Conservation (phyloP, 208 protist genomes). For the Polymyxa betae region DNA sequence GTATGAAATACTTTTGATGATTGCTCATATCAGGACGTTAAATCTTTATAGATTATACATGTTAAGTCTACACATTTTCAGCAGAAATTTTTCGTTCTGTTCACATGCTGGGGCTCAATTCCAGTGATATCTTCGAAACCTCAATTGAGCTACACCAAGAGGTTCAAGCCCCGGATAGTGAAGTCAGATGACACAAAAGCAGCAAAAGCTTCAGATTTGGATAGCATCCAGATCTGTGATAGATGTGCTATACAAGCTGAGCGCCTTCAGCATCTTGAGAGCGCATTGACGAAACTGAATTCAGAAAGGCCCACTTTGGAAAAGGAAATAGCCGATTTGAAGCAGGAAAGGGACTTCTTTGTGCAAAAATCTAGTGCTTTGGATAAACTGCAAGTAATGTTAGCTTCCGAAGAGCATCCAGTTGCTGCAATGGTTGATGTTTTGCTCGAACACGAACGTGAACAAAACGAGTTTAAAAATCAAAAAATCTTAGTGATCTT, state of each 20-base stretch:
- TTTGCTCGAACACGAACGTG: background rate
- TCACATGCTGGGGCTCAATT: background rate
- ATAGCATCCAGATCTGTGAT: background rate
- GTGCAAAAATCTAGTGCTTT: background rate
- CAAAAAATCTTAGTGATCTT: background rate
- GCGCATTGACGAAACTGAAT: too few relatives aligned
- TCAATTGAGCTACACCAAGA: background rate
- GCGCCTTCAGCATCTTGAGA: too few relatives aligned
- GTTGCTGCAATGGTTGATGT: conserved; percentile 34
- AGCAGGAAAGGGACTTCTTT: background rate
- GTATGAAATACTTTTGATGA: background rate
- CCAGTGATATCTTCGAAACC: background rate
- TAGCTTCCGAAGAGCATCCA: background rate
- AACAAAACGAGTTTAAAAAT: conserved; percentile 30
- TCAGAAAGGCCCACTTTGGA: background rate
- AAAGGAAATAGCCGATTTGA: conserved; percentile 10
- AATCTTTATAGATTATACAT: conserved; percentile 14
- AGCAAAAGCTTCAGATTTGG: background rate
- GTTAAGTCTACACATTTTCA: background rate
- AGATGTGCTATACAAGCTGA: background rate
- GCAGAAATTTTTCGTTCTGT: conserved; percentile 46
- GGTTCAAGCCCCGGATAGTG: background rate
- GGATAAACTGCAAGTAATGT: background rate
- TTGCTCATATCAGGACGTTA: background rate
- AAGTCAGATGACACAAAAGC: background rate